Base-by-base conservation (phyloP, 139 green algal genomes). In the Pedinophyceae sp. region DNA sequence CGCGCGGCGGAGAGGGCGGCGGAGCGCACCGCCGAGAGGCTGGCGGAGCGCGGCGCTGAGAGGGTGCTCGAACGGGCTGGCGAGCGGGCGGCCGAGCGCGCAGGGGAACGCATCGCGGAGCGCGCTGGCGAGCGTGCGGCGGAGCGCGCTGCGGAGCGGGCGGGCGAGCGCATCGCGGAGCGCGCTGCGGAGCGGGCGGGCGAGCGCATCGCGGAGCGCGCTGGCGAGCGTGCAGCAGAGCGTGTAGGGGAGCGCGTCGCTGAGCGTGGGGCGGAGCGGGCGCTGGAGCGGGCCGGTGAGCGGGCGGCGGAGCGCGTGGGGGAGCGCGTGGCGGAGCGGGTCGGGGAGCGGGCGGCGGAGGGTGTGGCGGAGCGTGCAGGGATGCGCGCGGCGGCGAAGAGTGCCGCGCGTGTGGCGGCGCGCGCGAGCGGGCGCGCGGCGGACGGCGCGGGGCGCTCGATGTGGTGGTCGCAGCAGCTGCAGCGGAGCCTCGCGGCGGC, bases 321-420 rank as follows among this genome's bases (percentile, higher is more conserved):
- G 0, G 68, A 75, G n/a, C n/a, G n/a, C n/a, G n/a, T n/a, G n/a
- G n/a, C 22, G 2, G 55, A 70, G 56, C 46, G 51, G 2, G 50
- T 51, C 0, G 62, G 24, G 25, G 61, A 29, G 34, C 24, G 59
- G 2, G 48, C 38, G n/a, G 62, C 41, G 23, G 65, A 72, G 59
- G 51, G 55, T 1, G 16, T 66, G 26, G 55, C 28, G 16, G 60
- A 64, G 57, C 47, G 52, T 2, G 52, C 38, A 24, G 3, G 22
- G 3, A 28, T 27, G 6, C 45, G 52, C 17, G 46, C n/a, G n/a
- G n/a, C n/a, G n/a, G n/a, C n/a, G n/a, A n/a, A n/a, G n/a, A n/a
- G n/a, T 48, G 3, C 27, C 24, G 26, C 25, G 2, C 60, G 52
- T 47, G 60, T 53, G 0, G 60, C 52, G 0, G 60, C 61, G 19